Evolutionary conservation across 805 yeast species (phyloP), one percentile per base, ranked within the genome.

Genomic region (Limtongia smithiae): DNA sequence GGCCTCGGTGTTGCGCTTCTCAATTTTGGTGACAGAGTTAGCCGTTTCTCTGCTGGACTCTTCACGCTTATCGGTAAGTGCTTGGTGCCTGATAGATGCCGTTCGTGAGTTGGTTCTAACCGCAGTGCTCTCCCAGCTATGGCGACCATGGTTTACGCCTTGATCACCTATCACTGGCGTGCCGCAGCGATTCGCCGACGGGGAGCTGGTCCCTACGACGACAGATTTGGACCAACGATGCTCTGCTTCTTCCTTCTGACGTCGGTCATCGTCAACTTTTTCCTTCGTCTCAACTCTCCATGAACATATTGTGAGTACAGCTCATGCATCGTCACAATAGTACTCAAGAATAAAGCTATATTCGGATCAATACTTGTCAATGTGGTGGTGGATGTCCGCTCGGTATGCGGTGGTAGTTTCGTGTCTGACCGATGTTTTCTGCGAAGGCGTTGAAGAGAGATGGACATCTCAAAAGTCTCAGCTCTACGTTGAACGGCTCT

Each of bases 141-240:
- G 97, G 88, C 86, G 57, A 91, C 98, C 21, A 93, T 93, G 99
- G 77, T 83, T 2, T 93, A 93, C 64, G 98, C 99, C 1, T 77
- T 93, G 55, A 78, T 88, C 41, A 93, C 97, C 11, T 93, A 93
- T 69, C 99, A 93, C 70, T 94, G 98, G 98, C 86, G 99, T 75
- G 98, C 98, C 1, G 88, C 90, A 66, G 98, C 98, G 51, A 93
- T 93, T 60, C 83, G 99, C 70, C 79, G 91, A 71, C 83, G 97
- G 70, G 98, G 98, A 36, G 81, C 95, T 12, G 98, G 98, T 41
- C 98, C 98, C n/a, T 93, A 93, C 67, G 99, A 93, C 65, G 99
- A 93, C 70, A 81, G 98, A 66, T 83, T 93, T 60, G 99, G 99
- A 38, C 98, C 99, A 40, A 94, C 99, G 14, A 83, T 91, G 85